Base-by-base conservation (phyloP, 1,139 yeast genomes). In the Entelexis sorbosivorans region DNA sequence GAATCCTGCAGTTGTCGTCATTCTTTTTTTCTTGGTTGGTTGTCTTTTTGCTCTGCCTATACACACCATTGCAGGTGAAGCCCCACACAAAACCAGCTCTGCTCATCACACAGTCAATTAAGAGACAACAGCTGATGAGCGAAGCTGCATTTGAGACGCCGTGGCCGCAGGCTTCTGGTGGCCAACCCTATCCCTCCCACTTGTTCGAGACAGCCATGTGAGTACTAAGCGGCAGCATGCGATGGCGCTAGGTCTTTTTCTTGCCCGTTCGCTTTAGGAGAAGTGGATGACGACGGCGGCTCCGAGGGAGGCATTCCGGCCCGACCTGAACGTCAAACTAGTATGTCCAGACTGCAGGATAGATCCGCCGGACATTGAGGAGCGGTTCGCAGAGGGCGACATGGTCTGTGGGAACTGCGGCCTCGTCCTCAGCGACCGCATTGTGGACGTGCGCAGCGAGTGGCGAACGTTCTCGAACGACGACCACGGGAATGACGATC, bases 361-460 rank as follows among this genome's bases (percentile, higher is more conserved):
- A 44, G 85, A 80, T 64, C 98, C 98, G 19, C 98, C 98, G 2
- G 96, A 91, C 63, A 75, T 91, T 59, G 86, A 89, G 38, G 98
- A 91, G 70, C 73, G 97, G 61, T 93, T 89, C 63, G 83, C 95
- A 61, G 97, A 91, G 68, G 98, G 98, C 29, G 98, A 91, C 68
- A 88, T 91, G 63, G 96, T 91, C 22, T 91, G 98, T 71, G 97
- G 96, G 11, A 76, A 89, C 60, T 91, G 98, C 72, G 98, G 97
- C 22, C 73, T 91, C 55, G 98, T 91, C 2, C 75, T 91, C 31
- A 87, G 95, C 60, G 95, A 88, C 65, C 74, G 94, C 58, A 83
- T 91, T 50, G 95, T 91, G 33, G 98, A 91, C 64, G 89, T 96
- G 6, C 75, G 98, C 60, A 86, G 96, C 1, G 98, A 91, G 73